phyloP scores from a whole-genome alignment of 2,329 filamentous ascomycete species.

The Ascomycota sp. region DNA sequence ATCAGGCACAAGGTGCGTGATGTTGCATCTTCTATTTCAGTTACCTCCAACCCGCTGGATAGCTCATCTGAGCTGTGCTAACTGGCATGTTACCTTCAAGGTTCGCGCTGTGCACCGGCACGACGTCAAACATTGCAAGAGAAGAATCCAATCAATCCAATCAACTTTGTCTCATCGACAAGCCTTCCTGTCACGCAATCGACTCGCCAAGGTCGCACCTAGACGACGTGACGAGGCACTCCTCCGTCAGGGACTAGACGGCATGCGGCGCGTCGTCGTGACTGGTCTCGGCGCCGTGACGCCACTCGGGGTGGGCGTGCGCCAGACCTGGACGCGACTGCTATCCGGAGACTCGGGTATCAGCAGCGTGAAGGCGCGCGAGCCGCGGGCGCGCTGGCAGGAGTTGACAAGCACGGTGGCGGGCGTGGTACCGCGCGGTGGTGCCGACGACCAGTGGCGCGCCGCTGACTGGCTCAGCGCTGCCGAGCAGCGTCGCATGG shows the following conservation, averaged over 20 bases:
- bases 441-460: constrained; percentile 23
- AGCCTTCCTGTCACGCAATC: no score
- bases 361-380: constrained; percentile 42
- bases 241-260: constrained; percentile 6
- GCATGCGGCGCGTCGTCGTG: constrained; percentile 55
- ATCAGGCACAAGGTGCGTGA: no score
- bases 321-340: constrained; percentile 59
- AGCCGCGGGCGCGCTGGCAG: constrained; percentile 34
- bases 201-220: background rate
- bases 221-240: background rate
- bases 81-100: no score
- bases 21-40: no score
- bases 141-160: no score
- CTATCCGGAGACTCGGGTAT: constrained; percentile 63
- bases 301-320: constrained; percentile 60
- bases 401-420: constrained; percentile 68
- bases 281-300: constrained; percentile 66
- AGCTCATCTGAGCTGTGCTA: no score
- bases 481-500: constrained; percentile 51
- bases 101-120: no score
- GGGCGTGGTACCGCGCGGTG: constrained; percentile 45
- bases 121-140: no score
- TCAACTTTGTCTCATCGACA: no score
- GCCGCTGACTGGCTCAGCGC: constrained; percentile 29
- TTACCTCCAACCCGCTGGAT: no score